Percentiles rank a stretch among this genome's conserved stretches.
These are phyloP conservation scores for Pythium periplocum DNA, from an alignment of 352 stramenopile genomes.

Conservation along the genomic window DNA sequence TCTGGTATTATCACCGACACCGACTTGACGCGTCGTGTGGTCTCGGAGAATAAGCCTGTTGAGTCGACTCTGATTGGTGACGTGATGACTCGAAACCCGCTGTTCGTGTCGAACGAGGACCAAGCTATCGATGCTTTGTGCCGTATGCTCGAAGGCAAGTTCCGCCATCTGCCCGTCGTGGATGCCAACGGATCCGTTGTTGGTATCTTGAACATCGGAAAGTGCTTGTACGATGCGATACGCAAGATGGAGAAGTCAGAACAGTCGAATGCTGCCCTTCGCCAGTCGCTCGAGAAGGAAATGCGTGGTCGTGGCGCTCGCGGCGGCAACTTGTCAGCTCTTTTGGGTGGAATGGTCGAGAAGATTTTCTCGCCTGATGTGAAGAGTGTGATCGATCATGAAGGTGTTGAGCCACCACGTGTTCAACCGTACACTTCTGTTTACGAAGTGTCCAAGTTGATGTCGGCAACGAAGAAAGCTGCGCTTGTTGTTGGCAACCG, in stretches of 20 bases:
- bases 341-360: slow-evolving; percentile 82
- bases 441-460: slow-evolving; percentile 90
- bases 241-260: slow-evolving; percentile 94
- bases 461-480: slow-evolving; percentile 93
- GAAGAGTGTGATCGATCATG: slow-evolving; percentile 79
- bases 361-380: slow-evolving; percentile 87
- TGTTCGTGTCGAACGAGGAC: slow-evolving; percentile 81
- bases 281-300: slow-evolving; percentile 75
- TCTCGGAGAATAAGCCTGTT: slow-evolving; percentile 71
- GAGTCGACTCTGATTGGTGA: slow-evolving; percentile 65
- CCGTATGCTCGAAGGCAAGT: slow-evolving; percentile 84
- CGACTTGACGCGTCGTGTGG: slow-evolving; percentile 76
- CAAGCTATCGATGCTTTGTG: slow-evolving; percentile 82
- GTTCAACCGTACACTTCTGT: slow-evolving; percentile 89
- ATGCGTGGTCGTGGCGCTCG: slow-evolving; percentile 37
- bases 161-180: slow-evolving; percentile 82
- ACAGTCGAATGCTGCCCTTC: slow-evolving; percentile 62
- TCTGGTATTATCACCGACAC: slow-evolving; percentile 95
- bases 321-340: slow-evolving; percentile 32
- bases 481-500: slow-evolving; percentile 93
- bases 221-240: slow-evolving; percentile 98
- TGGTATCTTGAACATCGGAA: slow-evolving; percentile 97
- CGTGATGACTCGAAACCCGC: slow-evolving; percentile 82
- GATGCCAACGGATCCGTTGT: slow-evolving; percentile 85
- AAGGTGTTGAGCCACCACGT: slow-evolving; percentile 65